Percentiles rank a stretch among this genome's conserved stretches.
phyloP scores from a whole-genome alignment of 257 asterid genomes.

The Avicennia marina region DNA sequence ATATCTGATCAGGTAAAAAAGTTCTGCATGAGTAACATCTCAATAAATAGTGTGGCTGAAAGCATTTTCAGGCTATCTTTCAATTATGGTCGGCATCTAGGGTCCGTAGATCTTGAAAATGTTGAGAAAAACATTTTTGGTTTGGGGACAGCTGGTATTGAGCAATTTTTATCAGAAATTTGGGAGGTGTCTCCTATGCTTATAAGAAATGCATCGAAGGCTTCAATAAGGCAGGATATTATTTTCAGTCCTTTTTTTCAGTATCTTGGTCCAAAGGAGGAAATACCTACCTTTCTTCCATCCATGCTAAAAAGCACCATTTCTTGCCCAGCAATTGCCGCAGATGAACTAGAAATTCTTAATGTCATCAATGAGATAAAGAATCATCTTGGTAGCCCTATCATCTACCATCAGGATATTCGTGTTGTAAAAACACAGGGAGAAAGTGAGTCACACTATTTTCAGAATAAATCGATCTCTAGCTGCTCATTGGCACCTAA shows the following conservation, averaged over 20 bases:
- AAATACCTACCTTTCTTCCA: conserved; percentile 35
- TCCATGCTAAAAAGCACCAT: conserved; percentile 41
- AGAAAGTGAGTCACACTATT: conserved; percentile 54
- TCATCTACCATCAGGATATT: conserved; percentile 64
- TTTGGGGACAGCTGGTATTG: conserved; percentile 28
- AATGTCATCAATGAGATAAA: conserved; percentile 49
- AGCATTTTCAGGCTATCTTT: conserved; percentile 61
- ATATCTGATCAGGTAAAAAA: conserved; percentile 13
- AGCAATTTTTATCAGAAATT: conserved; percentile 39
- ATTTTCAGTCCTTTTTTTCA: conserved; percentile 40
- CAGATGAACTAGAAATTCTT: conserved; percentile 61
- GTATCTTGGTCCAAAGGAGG: conserved; percentile 36
- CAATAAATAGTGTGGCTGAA: conserved; percentile 43
- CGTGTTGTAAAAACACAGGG: conserved; percentile 53
- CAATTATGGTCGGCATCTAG: conserved; percentile 7
- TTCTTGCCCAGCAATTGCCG: conserved; percentile 65
- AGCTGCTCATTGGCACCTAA: conserved; percentile 20
- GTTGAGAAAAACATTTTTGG: conserved; percentile 35
- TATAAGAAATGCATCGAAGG: conserved; percentile 30
- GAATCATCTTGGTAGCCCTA: conserved; percentile 52
- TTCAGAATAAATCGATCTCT: conserved; percentile 27
- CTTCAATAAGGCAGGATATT: conserved; percentile 23
- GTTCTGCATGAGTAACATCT: conserved; percentile 32
- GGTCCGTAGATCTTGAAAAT: conserved; percentile 20
- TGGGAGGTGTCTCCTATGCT: conserved; percentile 68